Evolutionary conservation across 441 rosid species (phyloP).

Genomic region (Breynia disticha): DNA sequence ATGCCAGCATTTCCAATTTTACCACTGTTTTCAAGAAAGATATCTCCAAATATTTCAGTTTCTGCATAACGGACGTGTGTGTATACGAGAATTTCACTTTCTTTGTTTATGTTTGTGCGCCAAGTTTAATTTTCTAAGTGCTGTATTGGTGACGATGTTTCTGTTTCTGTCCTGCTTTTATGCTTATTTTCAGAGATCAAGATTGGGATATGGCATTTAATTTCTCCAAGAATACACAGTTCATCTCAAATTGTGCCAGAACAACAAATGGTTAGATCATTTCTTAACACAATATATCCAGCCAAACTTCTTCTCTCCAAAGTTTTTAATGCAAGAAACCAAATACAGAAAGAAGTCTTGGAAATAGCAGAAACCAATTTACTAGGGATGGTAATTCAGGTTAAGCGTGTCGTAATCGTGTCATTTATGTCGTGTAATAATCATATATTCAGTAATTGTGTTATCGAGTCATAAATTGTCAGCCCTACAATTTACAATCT

Average conservation of each 20-base stretch:
- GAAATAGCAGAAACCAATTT: too few species aligned
- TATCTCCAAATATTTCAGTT: slow-evolving; percentile 46
- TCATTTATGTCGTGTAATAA: too few species aligned
- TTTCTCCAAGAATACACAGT: slow-evolving; percentile 50
- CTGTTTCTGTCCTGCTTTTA: not conserved
- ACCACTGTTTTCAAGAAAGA: slow-evolving; percentile 50
- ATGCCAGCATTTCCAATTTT: slow-evolving; percentile 42
- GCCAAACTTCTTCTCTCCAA: too few species aligned
- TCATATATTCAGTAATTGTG: too few species aligned
- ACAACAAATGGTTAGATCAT: slow-evolving; percentile 39
- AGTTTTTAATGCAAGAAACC: too few species aligned
- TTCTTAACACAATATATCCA: too few species aligned
- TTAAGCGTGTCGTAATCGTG: too few species aligned
- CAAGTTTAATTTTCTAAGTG: not conserved
- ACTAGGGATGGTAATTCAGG: too few species aligned
- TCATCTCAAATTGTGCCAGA: slow-evolving; percentile 51
- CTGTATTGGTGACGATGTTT: not conserved
- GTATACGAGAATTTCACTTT: slow-evolving; percentile 11
- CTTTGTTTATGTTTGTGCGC: not conserved
- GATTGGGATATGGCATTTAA: slow-evolving; percentile 85
- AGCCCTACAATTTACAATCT: too few species aligned
- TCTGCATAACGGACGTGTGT: slow-evolving; percentile 84
- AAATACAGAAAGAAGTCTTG: too few species aligned
- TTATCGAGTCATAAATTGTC: too few species aligned
- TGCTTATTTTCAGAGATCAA: slow-evolving; percentile 36